Evolutionary conservation across 768 basidiomycete genomes (phyloP).

Genomic region (Suillus fuscotomentosus): DNA sequence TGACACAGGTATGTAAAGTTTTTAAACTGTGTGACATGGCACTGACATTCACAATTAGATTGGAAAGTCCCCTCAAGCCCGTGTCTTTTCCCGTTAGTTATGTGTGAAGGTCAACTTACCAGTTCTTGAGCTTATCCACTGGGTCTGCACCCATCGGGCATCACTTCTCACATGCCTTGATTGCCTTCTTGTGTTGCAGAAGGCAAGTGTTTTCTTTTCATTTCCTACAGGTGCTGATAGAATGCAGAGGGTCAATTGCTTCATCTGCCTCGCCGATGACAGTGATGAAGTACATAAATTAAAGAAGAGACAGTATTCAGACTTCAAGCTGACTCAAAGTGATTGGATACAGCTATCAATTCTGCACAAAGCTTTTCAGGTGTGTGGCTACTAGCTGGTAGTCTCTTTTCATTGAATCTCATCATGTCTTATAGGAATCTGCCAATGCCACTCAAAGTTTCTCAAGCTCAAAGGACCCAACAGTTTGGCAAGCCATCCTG

Average conservation of each 20-base stretch:
- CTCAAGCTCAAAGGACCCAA: not conserved
- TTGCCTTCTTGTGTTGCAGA: no score
- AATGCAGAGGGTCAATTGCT: not conserved
- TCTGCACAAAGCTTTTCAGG: conserved; percentile 23
- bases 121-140: no score
- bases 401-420: not conserved
- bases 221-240: no score
- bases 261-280: conserved; percentile 21
- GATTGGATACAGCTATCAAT: conserved; percentile 27
- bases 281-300: conserved; percentile 22
- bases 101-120: no score
- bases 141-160: no score
- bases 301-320: conserved; percentile 21
- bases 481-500: not conserved
- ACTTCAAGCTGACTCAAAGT: conserved; percentile 15
- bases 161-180: no score
- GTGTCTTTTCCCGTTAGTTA: no score
- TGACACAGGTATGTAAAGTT: no score
- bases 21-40: no score
- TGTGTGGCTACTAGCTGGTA: not conserved
- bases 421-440: not conserved
- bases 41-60: no score
- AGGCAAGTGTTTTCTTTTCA: no score
- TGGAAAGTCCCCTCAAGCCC: no score
- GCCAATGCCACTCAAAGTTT: not conserved